Conservation (phyloP, 2,329 filamentous ascomycete species). For the Aspergillus glaucus region DNA sequence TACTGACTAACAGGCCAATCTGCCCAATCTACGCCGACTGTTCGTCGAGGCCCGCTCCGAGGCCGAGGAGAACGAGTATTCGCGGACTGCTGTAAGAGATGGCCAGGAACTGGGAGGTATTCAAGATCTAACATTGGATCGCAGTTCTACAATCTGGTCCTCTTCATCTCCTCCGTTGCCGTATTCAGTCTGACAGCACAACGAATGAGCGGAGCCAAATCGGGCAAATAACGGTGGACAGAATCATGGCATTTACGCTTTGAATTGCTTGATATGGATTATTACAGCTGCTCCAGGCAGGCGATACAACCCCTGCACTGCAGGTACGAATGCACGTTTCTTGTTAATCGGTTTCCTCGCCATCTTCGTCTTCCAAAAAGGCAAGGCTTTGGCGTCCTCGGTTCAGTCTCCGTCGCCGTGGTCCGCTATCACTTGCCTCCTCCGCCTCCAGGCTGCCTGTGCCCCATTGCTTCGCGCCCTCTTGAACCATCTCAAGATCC, state of each 20-base stretch:
- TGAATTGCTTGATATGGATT: conserved; percentile 4
- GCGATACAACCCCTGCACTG: background rate
- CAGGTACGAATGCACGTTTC: background rate
- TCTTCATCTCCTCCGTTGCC: conserved; percentile 94
- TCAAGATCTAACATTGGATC: background rate
- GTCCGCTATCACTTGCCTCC: conserved; percentile 25
- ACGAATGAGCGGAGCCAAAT: conserved; percentile 55
- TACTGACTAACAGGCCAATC: conserved; percentile 34
- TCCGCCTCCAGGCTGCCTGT: conserved; percentile 39
- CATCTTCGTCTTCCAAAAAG: conserved; percentile 64
- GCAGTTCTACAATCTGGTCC: conserved; percentile 89
- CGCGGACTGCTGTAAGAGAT: conserved; percentile 70
- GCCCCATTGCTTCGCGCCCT: conserved; percentile 77
- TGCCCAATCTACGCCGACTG: conserved; percentile 90
- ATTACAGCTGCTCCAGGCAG: conserved; percentile 9
- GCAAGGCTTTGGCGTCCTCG: conserved; percentile 41
- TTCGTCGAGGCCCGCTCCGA: conserved; percentile 93
- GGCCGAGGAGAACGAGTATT: conserved; percentile 89
- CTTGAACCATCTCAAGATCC: conserved; percentile 77
- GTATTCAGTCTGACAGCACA: conserved; percentile 92
- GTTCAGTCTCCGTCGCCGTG: conserved; percentile 35
- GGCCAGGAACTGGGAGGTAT: background rate
- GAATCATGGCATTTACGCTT: conserved; percentile 1
- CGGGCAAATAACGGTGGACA: conserved; percentile 23
- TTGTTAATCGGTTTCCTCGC: conserved; percentile 52